Base-by-base conservation (phyloP, 1,139 yeast genomes). In the Candida buenavistaensis region DNA sequence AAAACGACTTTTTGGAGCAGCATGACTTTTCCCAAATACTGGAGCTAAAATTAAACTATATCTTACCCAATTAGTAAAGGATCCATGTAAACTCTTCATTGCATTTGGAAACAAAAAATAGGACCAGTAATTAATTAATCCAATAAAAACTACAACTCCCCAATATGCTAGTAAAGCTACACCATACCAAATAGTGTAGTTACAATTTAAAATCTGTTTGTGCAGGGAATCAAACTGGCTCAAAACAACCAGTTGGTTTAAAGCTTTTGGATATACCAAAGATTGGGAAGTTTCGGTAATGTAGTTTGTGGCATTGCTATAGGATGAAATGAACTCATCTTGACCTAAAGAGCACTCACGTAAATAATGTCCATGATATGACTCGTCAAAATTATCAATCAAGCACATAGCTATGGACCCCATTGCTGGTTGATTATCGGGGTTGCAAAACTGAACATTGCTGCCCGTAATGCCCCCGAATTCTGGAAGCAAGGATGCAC, bases 321-420 rank as follows among this genome's bases (percentile, higher is more conserved):
- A 60, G 1, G 68, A 44, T 4, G 37, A 47, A 9, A 47, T 35
- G 29, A 59, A 51, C 10, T 53, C 41, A 8, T 38, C 45, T 25
- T 44, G 40, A 4, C 60, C 48, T 37, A 62, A 46, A 5, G 38
- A 26, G 7, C 68, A 60, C 7, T 47, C 43, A 4, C 35, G 13
- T 25, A 62, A 38, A 39, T 59, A 62, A 19, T 45, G 38, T 7
- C 46, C 38, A 12, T 54, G 40, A 12, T 56, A 54, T 17, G 35
- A 14, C 13, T 24, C 14, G 5, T 33, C 28, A 25, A 44, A 43
- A 12, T 30, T 40, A 28, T 46, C 44, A 21, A 49, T 40, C 32
- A 63, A 50, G 41, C 68, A 63, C 33, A 46, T 47, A 17, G 65
- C 59, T 61, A 62, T 59, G 15, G 68, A 47, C 0, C 68, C 68